Conservation (phyloP, 306 rosid species). For the Datisca glomerata region DNA sequence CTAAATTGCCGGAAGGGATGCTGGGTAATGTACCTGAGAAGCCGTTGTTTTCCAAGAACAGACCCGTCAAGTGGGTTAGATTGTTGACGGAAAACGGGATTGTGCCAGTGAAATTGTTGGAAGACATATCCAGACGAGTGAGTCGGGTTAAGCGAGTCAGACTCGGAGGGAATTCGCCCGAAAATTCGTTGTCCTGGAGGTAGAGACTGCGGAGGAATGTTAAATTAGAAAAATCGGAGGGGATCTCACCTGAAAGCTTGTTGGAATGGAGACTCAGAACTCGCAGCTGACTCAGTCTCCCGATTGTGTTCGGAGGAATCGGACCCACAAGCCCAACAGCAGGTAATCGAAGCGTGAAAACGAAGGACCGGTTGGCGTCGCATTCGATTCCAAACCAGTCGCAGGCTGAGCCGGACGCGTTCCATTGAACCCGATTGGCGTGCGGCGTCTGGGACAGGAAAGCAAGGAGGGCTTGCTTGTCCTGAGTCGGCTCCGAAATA, state of each 20-base stretch:
- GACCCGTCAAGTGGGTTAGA: constrained; percentile 49
- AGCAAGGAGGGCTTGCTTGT: constrained; percentile 79
- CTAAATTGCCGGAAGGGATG: constrained; percentile 13
- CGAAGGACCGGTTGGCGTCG: constrained; percentile 38
- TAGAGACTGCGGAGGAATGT: constrained; percentile 54
- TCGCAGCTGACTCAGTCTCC: constrained; percentile 49
- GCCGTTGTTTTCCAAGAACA: constrained; percentile 40
- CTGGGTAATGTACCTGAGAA: constrained; percentile 62
- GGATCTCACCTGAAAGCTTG: constrained; percentile 60
- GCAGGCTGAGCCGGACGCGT: constrained; percentile 64
- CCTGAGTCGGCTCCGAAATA: constrained; percentile 65
- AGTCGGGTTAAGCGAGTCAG: constrained; percentile 41
- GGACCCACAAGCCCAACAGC: constrained; percentile 71
- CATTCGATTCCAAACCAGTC: constrained; percentile 73
- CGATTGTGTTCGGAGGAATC: constrained; percentile 61
- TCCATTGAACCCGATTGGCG: constrained; percentile 65
- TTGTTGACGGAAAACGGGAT: constrained; percentile 67
- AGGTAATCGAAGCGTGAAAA: constrained; percentile 52
- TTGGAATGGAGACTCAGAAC: constrained; percentile 82
- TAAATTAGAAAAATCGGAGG: constrained; percentile 56
- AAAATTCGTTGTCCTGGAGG: constrained; percentile 41
- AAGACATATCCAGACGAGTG: constrained; percentile 61
- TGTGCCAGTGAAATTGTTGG: constrained; percentile 52
- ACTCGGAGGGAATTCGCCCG: constrained; percentile 56
- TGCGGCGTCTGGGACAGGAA: constrained; percentile 53